Conservation (phyloP, 768 basidiomycete genomes). For the Lentinula lateritia region DNA sequence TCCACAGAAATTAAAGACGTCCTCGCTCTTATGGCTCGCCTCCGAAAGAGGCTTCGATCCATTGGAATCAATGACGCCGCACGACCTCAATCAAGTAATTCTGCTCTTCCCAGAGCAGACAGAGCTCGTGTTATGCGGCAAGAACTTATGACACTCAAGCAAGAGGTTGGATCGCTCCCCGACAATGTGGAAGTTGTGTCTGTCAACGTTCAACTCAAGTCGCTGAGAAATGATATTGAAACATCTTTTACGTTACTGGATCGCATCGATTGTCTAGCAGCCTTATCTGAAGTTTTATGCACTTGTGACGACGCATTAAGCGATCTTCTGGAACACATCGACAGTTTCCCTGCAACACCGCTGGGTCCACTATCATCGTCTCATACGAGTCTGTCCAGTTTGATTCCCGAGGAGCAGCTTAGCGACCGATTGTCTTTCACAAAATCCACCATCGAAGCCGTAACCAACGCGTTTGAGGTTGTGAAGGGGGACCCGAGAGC, state of each 20-base stretch:
- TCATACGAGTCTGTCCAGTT: constrained; percentile 32
- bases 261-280: constrained; percentile 48
- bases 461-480: constrained; percentile 33
- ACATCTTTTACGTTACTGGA: constrained; percentile 41
- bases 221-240: constrained; percentile 55
- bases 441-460: constrained; percentile 38
- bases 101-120: constrained; percentile 45
- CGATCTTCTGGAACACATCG: constrained; percentile 80
- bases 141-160: constrained; percentile 38
- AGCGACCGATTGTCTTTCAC: constrained; percentile 61
- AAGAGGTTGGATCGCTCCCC: constrained; percentile 45
- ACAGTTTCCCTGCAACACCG: constrained; percentile 70
- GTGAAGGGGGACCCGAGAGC: constrained; percentile 60
- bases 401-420: constrained; percentile 65
- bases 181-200: constrained; percentile 29
- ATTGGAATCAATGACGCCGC: constrained; percentile 54
- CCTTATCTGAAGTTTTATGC: constrained; percentile 42
- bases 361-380: constrained; percentile 44
- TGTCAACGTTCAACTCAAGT: constrained; percentile 54
- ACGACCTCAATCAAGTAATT: constrained; percentile 33
- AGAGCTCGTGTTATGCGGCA: constrained; percentile 41
- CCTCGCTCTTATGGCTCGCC: constrained; percentile 41
- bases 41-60: constrained; percentile 57
- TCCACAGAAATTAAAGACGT: constrained; percentile 38
- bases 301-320: constrained; percentile 74